phyloP scores from a whole-genome alignment of 352 stramenopile genomes.

The Nothophytophthora sp. region DNA sequence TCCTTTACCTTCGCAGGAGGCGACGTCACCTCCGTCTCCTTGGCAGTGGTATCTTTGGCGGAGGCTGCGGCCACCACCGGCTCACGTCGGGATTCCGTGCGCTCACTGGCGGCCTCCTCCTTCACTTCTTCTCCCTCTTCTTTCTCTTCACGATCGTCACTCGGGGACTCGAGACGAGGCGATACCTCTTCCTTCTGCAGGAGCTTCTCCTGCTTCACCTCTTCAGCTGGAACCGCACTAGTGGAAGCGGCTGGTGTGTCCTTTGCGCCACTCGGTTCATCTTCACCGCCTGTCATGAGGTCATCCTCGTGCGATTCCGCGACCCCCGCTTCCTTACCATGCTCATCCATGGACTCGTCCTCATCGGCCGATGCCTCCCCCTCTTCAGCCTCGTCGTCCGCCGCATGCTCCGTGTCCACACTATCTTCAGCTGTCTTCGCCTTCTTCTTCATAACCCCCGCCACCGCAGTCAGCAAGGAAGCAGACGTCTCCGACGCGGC shows the following conservation, averaged over 20 bases:
- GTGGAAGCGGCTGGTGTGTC: no score
- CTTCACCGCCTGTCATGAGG: constrained; percentile 18
- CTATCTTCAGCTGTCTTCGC: constrained; percentile 21
- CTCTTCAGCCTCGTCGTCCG: constrained; percentile 8
- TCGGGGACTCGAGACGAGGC: no score
- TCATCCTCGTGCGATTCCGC: constrained; percentile 25
- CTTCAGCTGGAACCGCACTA: no score
- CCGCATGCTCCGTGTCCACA: constrained; percentile 26
- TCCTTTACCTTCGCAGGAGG: constrained; percentile 7
- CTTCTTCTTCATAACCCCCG: constrained; percentile 30
- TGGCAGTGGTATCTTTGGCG: constrained; percentile 1
- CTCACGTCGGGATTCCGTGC: no score
- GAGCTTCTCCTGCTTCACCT: constrained; percentile 10
- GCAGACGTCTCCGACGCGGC: constrained; percentile 11
- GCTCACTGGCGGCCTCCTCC: neutral
- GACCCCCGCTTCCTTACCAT: constrained; percentile 4
- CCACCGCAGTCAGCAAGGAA: constrained; percentile 2
- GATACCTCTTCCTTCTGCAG: no score
- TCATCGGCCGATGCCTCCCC: constrained; percentile 15
- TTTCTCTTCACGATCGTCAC: no score
- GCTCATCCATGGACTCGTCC: constrained; percentile 16
- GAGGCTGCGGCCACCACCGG: constrained; percentile 1
- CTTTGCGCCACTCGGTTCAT: no score
- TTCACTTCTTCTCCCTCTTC: no score
- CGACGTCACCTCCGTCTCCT: neutral